Percentiles rank a stretch among this genome's conserved stretches.
Conservation (phyloP, 1,284 basidiomycete genomes). For the Apiotrichum laibachii region DNA sequence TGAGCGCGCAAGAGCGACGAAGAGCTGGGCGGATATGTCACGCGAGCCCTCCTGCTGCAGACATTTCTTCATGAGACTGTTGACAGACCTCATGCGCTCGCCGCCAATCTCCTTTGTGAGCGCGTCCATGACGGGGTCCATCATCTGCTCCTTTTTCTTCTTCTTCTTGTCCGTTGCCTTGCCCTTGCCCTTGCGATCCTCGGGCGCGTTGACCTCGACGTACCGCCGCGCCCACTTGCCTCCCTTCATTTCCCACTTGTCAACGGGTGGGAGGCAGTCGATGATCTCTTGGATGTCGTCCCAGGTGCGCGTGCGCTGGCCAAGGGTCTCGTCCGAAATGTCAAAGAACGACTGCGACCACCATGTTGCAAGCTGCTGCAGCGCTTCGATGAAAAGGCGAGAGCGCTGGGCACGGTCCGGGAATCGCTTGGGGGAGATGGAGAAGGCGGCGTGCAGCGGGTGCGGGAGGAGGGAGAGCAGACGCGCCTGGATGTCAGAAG, state of each 20-base stretch:
- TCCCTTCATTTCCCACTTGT: slow-evolving; percentile 27
- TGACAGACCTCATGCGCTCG: slow-evolving; percentile 70
- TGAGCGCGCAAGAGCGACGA: slow-evolving; percentile 83
- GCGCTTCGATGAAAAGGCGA: slow-evolving; percentile 75
- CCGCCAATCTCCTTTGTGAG: slow-evolving; percentile 55
- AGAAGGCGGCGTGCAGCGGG: slow-evolving; percentile 71
- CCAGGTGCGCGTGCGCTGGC: slow-evolving; percentile 68
- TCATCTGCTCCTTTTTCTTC: slow-evolving; percentile 37
- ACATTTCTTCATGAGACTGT: slow-evolving; percentile 86
- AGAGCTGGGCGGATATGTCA: slow-evolving; percentile 86
- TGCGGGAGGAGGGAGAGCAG: slow-evolving; percentile 80
- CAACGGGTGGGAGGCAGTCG: slow-evolving; percentile 37
- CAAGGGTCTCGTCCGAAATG: slow-evolving; percentile 53
- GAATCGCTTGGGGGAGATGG: slow-evolving; percentile 76
- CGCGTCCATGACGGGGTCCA: slow-evolving; percentile 30
- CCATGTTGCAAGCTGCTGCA: slow-evolving; percentile 73
- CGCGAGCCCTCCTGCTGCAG: slow-evolving; percentile 75
- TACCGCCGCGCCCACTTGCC: slow-evolving; percentile 4
- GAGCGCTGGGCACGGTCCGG: slow-evolving; percentile 76
- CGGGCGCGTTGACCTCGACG: background rate
- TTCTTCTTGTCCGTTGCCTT: slow-evolving; percentile 35
- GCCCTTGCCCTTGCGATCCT: slow-evolving; percentile 40
- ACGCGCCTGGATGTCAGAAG: slow-evolving; percentile 53
- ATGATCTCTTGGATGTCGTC: slow-evolving; percentile 57
- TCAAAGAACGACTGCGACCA: slow-evolving; percentile 70